phyloP scores from a whole-genome alignment of 2,329 filamentous ascomycete species.

The Hymenoscyphus albidus region DNA sequence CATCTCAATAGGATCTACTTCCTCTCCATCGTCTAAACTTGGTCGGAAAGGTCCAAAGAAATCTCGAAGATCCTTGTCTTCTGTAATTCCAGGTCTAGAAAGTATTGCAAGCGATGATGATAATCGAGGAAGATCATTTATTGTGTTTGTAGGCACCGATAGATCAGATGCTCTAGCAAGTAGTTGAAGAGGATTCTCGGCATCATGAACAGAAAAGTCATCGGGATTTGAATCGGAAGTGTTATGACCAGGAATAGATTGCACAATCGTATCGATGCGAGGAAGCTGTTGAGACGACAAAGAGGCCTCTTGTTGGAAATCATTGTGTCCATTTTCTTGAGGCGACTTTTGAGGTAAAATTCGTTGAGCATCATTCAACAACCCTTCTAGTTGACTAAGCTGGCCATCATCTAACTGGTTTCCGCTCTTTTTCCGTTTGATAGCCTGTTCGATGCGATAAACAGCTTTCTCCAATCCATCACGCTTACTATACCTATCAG shows the following conservation, averaged over 20 bases:
- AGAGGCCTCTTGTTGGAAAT: conserved; percentile 5
- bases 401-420: conserved; percentile 41
- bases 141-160: conserved; percentile 21
- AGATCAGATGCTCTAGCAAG: conserved; percentile 70
- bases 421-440: conserved; percentile 45
- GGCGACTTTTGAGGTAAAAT: conserved; percentile 33
- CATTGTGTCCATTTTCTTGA: conserved; percentile 18
- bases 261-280: background rate
- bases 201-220: conserved; percentile 64
- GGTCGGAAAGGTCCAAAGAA: conserved; percentile 66
- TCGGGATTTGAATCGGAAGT: conserved; percentile 32
- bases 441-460: conserved; percentile 70
- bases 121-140: conserved; percentile 8
- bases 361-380: conserved; percentile 47
- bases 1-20: conserved; percentile 65
- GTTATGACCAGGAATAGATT: background rate
- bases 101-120: conserved; percentile 1
- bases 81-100: conserved; percentile 33
- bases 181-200: conserved; percentile 70
- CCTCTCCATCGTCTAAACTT: conserved; percentile 58
- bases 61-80: conserved; percentile 49
- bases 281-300: conserved; percentile 5
- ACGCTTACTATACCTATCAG: conserved; percentile 54
- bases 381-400: conserved; percentile 43
- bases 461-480: conserved; percentile 71